Percentiles rank a stretch among this genome's conserved stretches.
phyloP scores from a whole-genome alignment of 768 basidiomycete species.

The Lactifluus pinguis region DNA sequence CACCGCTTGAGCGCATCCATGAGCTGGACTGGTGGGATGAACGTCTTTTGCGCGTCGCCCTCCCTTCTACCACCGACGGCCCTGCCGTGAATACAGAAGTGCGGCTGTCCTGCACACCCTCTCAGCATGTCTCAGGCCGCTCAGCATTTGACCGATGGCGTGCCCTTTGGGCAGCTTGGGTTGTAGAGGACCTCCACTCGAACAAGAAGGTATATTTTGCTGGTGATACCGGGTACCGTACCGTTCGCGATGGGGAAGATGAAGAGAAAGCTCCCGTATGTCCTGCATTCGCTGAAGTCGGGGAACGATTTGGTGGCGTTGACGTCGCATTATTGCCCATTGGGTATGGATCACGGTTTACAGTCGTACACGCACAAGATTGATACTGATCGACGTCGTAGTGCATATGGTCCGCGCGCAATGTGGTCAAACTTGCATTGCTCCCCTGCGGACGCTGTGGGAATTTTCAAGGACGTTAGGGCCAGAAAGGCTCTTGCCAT shows the following conservation, averaged over 20 bases:
- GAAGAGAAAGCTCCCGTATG: slow-evolving; percentile 48
- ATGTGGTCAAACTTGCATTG: slow-evolving; percentile 56
- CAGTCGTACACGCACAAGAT: not conserved
- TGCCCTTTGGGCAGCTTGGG: slow-evolving; percentile 62
- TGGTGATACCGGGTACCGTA: slow-evolving; percentile 60
- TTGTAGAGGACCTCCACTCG: slow-evolving; percentile 40
- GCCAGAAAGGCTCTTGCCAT: slow-evolving; percentile 56
- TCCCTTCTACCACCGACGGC: slow-evolving; percentile 19
- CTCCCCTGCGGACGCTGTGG: slow-evolving; percentile 58
- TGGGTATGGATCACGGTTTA: slow-evolving; percentile 32
- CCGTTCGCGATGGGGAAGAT: slow-evolving; percentile 38
- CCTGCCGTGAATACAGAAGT: slow-evolving; percentile 24
- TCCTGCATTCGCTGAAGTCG: slow-evolving; percentile 68
- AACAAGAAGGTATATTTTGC: slow-evolving; percentile 51
- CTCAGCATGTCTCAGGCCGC: slow-evolving; percentile 56
- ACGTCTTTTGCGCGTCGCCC: slow-evolving; percentile 21
- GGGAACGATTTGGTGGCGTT: slow-evolving; percentile 50
- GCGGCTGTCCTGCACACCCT: slow-evolving; percentile 49
- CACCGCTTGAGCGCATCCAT: slow-evolving; percentile 28
- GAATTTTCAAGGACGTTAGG: slow-evolving; percentile 53
- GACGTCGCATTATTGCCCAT: slow-evolving; percentile 67
- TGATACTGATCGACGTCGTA: slow-evolving; percentile 26
- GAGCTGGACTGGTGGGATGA: slow-evolving; percentile 47
- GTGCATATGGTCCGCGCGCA: slow-evolving; percentile 49
- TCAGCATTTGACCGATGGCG: slow-evolving; percentile 41